phyloP scores from a whole-genome alignment of 2,329 filamentous ascomycete species.

The Bipolaris gigantea region DNA sequence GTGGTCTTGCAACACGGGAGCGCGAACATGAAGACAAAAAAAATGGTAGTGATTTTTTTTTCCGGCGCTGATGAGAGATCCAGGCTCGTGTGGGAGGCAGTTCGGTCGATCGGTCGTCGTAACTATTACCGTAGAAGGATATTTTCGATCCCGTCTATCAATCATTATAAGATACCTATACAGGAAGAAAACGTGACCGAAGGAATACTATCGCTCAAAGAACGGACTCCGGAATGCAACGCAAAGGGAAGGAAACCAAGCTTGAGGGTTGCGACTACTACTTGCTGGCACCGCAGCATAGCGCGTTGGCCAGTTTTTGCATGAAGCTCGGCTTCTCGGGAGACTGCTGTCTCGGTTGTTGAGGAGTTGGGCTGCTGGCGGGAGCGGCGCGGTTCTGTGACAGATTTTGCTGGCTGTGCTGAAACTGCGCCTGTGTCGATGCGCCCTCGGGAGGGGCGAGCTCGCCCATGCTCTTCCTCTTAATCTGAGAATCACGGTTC shows the following conservation, averaged over 20 bases:
- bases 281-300: slow-evolving; percentile 70
- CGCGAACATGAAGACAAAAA: slow-evolving; percentile 25
- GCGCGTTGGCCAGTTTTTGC: slow-evolving; percentile 88
- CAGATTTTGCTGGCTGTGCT: slow-evolving; percentile 90
- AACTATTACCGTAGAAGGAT: slow-evolving; percentile 41
- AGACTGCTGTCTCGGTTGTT: slow-evolving; percentile 62
- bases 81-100: slow-evolving; percentile 28
- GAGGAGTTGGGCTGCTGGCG: slow-evolving; percentile 46
- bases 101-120: slow-evolving; percentile 32
- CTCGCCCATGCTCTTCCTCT: slow-evolving; percentile 78
- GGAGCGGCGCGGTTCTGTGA: slow-evolving; percentile 62
- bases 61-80: slow-evolving; percentile 27
- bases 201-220: slow-evolving; percentile 36
- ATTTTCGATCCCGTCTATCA: slow-evolving; percentile 46
- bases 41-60: slow-evolving; percentile 20
- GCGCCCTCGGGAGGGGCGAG: slow-evolving; percentile 76
- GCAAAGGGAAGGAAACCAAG: slow-evolving; percentile 27
- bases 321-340: slow-evolving; percentile 71
- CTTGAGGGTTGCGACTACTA: slow-evolving; percentile 25
- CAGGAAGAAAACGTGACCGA: slow-evolving; percentile 39
- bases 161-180: slow-evolving; percentile 49
- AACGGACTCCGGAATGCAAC: slow-evolving; percentile 43
- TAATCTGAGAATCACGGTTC: slow-evolving; percentile 32
- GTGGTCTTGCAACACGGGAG: slow-evolving; percentile 24
- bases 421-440: slow-evolving; percentile 94